A percentile compares a stretch with the other conserved stretches of the same genome.
phyloP scores from a whole-genome alignment of 23 red algal genomes.

The Chondrus crispus region DNA sequence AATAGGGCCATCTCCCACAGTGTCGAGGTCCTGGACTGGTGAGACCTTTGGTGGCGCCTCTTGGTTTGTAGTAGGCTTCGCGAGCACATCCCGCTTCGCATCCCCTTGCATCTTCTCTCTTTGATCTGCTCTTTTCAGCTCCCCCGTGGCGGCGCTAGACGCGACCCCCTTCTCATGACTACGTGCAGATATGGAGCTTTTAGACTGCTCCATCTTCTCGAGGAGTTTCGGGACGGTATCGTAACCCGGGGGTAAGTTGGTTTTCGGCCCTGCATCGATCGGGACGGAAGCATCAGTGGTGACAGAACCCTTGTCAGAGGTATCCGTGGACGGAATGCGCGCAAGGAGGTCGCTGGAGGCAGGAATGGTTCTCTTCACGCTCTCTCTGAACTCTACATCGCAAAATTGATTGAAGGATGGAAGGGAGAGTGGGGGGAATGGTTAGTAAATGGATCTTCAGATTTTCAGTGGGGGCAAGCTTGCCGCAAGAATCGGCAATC shows the following conservation, averaged over 20 bases:
- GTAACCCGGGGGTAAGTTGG: background rate
- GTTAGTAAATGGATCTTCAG: background rate
- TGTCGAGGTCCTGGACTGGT: too few species aligned
- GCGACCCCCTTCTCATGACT: background rate
- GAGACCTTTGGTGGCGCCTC: too few species aligned
- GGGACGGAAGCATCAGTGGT: background rate
- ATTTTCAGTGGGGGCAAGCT: too few species aligned
- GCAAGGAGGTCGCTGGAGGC: background rate
- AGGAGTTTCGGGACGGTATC: background rate
- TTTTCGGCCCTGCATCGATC: background rate
- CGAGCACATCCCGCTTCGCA: background rate
- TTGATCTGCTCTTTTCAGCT: too few species aligned
- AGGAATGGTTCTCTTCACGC: too few species aligned
- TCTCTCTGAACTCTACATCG: too few species aligned
- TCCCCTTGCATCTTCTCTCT: too few species aligned
- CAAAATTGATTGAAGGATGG: too few species aligned
- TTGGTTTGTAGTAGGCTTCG: background rate
- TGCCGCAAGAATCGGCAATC: background rate
- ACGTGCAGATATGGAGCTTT: background rate
- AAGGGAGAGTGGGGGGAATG: background rate
- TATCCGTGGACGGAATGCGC: background rate
- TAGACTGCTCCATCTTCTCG: background rate
- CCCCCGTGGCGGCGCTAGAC: background rate
- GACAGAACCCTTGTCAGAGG: background rate
- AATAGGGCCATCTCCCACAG: too few species aligned